phyloP scores from a whole-genome alignment of 768 basidiomycete species.

The Termitomyces sp. region DNA sequence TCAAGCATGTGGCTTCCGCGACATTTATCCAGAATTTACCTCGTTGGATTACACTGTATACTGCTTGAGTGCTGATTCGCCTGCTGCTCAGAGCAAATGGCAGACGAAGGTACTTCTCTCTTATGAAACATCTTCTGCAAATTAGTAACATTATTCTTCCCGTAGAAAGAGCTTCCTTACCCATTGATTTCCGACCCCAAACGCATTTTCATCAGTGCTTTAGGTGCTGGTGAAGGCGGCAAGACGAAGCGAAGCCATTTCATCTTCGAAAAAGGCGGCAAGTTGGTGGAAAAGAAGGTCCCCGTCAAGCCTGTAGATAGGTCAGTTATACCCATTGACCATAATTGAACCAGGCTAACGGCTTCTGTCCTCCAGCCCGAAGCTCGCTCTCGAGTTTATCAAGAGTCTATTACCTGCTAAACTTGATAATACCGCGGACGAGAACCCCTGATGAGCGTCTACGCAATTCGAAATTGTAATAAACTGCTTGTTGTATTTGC shows the following conservation, averaged over 20 bases:
- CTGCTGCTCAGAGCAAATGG: conserved; percentile 78
- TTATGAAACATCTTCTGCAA: not conserved
- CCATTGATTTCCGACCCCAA: conserved; percentile 89
- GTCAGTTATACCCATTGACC: conserved; percentile 34
- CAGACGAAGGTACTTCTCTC: conserved; percentile 65
- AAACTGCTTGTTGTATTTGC: conserved; percentile 4
- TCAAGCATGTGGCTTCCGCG: conserved; percentile 92
- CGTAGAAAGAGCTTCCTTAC: conserved; percentile 81
- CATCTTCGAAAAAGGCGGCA: conserved; percentile 89
- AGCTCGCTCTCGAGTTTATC: conserved; percentile 64
- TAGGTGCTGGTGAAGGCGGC: conserved; percentile 79
- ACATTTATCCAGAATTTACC: conserved; percentile 76
- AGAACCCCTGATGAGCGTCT: not conserved
- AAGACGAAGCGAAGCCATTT: conserved; percentile 93
- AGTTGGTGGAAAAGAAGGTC: conserved; percentile 78
- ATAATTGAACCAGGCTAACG: not conserved
- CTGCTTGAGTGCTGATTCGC: conserved; percentile 79
- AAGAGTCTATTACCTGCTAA: conserved; percentile 35
- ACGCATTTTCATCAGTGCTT: conserved; percentile 69
- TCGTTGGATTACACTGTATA: conserved; percentile 71
- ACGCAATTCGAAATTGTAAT: not conserved
- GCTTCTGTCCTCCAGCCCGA: conserved; percentile 42
- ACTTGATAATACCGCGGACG: conserved; percentile 3
- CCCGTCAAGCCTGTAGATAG: conserved; percentile 89
- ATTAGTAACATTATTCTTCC: not conserved